Evolutionary conservation across 2,329 filamentous ascomycete species (phyloP).

Genomic region (Chrysoporthe austroafricana): DNA sequence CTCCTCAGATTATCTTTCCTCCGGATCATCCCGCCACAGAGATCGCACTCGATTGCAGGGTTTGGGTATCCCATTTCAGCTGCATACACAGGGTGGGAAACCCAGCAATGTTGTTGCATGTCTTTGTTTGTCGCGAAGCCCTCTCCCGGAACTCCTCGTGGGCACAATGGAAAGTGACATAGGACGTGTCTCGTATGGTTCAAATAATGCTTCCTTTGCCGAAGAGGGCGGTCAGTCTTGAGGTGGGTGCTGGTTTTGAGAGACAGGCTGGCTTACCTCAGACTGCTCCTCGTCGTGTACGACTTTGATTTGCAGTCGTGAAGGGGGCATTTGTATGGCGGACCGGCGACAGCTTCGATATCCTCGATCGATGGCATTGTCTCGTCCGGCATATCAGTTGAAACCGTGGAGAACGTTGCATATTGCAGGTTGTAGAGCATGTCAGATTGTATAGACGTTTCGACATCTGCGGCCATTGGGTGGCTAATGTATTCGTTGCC

Average conservation of each 20-base stretch:
- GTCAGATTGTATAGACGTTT: background rate
- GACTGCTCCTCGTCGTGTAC: background rate
- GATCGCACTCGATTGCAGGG: background rate
- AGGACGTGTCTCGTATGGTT: background rate
- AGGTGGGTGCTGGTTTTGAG: background rate
- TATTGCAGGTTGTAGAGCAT: background rate
- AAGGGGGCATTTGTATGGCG: slow-evolving; percentile 11
- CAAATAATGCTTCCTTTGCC: slow-evolving; percentile 7
- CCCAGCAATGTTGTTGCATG: slow-evolving; percentile 14
- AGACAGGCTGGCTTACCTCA: background rate
- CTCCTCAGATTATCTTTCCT: slow-evolving; percentile 8
- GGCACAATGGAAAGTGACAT: background rate
- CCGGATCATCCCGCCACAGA: background rate
- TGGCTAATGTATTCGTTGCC: background rate
- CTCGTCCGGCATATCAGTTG: background rate
- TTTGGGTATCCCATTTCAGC: background rate
- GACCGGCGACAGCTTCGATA: background rate
- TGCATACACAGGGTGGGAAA: slow-evolving; percentile 1
- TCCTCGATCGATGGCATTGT: background rate
- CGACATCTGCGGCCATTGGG: background rate
- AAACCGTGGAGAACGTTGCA: background rate
- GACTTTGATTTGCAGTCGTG: background rate
- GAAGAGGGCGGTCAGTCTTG: background rate
- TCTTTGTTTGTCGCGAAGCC: slow-evolving; percentile 5
- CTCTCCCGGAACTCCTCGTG: background rate